Base-by-base conservation (phyloP, 208 protist species). In the Histomonas meleagridis region DNA sequence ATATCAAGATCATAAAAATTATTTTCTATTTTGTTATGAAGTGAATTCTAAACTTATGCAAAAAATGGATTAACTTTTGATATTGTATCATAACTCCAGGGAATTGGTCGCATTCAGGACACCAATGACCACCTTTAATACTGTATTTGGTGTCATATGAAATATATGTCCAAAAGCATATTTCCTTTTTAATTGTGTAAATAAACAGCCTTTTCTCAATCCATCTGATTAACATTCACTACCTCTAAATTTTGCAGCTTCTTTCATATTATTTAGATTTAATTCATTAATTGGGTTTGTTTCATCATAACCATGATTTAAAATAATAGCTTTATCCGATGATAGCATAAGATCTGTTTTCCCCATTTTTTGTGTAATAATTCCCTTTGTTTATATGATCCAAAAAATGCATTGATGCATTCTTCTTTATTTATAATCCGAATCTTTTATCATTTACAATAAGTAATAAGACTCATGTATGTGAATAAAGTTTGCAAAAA, bases 301-400 rank as follows among this genome's bases (percentile, higher is more conserved):
- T 55, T 86, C 76, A 86, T 79, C 70, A 51, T 79, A 79, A 14
- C 70, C 70, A 79, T 79, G 70, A 51, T 35, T 26, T 4, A 79
- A 43, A 0, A 32, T 51, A 1, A n/a, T 16, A 10, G 46, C 12
- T 18, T 79, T 49, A 12, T 1, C 4, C 9, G 23, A 16, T 2
- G 14, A 57, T 16, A 86, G 32, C 38, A 18, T 38, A 57, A 18
- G 51, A 2, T 86, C 32, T 38, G 51, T 55, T 9, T 55, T 43
- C 3, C 5, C 76, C 76, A 86, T 18, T 43, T 7, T 57, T 23
- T 16, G 32, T 40, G 76, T 26, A 86, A 57, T 86, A 21, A 3
- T 2, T 86, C n/a, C 21, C 32, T 55, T 55, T 86, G 46, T 38
- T 51, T 26, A 0, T 55, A 9, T 32, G 46, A 51, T 2, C 76